These are phyloP conservation scores for Shiraia bambusicola DNA, from an alignment of 2,329 filamentous ascomycete genomes.

Conservation along the genomic window DNA sequence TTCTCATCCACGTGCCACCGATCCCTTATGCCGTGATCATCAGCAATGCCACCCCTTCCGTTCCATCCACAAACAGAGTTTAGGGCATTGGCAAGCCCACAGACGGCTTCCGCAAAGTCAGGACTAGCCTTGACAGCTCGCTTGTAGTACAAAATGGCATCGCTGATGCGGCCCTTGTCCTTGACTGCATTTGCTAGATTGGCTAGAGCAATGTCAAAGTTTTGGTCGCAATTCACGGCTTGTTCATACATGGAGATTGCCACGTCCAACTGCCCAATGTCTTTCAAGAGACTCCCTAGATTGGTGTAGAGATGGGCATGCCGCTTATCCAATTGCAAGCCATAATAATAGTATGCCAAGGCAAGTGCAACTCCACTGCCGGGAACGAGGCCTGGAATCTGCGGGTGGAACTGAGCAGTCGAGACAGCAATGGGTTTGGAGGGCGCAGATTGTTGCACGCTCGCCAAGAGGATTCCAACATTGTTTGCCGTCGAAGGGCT, in stretches of 20 bases:
- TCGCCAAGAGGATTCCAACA: slow-evolving; percentile 93
- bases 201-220: slow-evolving; percentile 93
- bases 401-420: slow-evolving; percentile 37
- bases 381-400: slow-evolving; percentile 75
- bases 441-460: slow-evolving; percentile 72
- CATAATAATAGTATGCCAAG: slow-evolving; percentile 93
- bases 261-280: slow-evolving; percentile 87
- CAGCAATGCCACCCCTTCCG: slow-evolving; percentile 80
- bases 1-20: slow-evolving; percentile 89
- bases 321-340: slow-evolving; percentile 77
- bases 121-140: slow-evolving; percentile 89
- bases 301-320: slow-evolving; percentile 98
- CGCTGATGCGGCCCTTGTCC: slow-evolving; percentile 86
- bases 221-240: slow-evolving; percentile 87
- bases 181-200: slow-evolving; percentile 98
- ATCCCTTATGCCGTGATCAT: slow-evolving; percentile 73
- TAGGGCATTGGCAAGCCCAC: slow-evolving; percentile 88
- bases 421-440: slow-evolving; percentile 47
- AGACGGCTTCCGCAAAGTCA: slow-evolving; percentile 95
- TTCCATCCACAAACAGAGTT: slow-evolving; percentile 97
- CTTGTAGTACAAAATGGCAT: slow-evolving; percentile 90
- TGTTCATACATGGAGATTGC: slow-evolving; percentile 98
- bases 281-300: slow-evolving; percentile 89
- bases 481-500: slow-evolving; percentile 98
- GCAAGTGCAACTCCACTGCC: slow-evolving; percentile 88